These are phyloP conservation scores for Angomonas deanei DNA, from an alignment of 208 protist genomes.

Conservation along the genomic window DNA sequence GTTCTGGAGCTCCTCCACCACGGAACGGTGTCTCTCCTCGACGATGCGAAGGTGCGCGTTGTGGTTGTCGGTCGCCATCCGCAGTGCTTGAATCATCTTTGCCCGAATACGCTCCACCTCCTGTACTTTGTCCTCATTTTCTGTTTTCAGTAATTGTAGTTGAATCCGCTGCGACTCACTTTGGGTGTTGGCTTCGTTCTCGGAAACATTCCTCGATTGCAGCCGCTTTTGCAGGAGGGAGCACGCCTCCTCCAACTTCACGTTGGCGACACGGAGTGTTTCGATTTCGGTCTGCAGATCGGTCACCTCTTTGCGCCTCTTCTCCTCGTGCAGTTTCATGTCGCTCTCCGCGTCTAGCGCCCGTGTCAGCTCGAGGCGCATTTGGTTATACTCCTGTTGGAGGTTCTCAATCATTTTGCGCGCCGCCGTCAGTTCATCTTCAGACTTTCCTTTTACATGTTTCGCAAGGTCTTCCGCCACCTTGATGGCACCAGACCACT, in stretches of 20 bases:
- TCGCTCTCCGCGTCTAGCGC: slow-evolving; percentile 13
- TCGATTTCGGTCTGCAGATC: slow-evolving; percentile 13
- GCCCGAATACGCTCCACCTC: slow-evolving; percentile 65
- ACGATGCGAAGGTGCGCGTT: slow-evolving; percentile 68
- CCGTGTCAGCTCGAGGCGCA: slow-evolving; percentile 7
- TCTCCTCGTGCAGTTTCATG: slow-evolving; percentile 10
- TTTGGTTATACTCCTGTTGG: not conserved
- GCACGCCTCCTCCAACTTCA: slow-evolving; percentile 19
- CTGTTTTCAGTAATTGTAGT: slow-evolving; percentile 43
- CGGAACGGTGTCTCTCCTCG: slow-evolving; percentile 67
- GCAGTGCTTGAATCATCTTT: slow-evolving; percentile 63
- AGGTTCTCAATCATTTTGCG: not conserved
- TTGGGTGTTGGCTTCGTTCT: slow-evolving; percentile 25
- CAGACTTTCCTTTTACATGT: slow-evolving; percentile 28
- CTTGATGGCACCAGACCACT: slow-evolving; percentile 32
- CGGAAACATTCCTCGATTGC: slow-evolving; percentile 15
- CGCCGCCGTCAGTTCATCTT: slow-evolving; percentile 18
- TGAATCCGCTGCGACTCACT: slow-evolving; percentile 35
- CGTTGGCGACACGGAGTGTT: slow-evolving; percentile 9
- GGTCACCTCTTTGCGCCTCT: slow-evolving; percentile 10
- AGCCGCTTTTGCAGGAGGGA: slow-evolving; percentile 13
- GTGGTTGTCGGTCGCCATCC: slow-evolving; percentile 68
- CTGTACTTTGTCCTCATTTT: slow-evolving; percentile 63
- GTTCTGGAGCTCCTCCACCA: slow-evolving; percentile 51
- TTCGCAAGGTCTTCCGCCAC: slow-evolving; percentile 53